Percentiles rank a stretch among this genome's conserved stretches.
Evolutionary conservation across 1,284 basidiomycete species (phyloP).

Genomic region (Austroboletus rostrupii): DNA sequence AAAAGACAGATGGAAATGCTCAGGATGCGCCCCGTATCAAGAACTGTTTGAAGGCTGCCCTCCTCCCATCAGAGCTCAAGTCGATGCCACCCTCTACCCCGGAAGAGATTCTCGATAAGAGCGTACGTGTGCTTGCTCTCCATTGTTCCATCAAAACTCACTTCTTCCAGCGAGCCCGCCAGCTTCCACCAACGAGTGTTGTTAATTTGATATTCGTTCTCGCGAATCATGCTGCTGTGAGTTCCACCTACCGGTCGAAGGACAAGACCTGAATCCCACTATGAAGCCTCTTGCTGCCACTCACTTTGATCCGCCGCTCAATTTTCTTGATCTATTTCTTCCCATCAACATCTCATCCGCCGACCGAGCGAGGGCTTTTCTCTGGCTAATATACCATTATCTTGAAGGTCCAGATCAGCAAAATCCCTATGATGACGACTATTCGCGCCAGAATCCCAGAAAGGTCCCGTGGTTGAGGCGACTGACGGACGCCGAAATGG

Average conservation of each 20-base stretch:
- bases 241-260: slow-evolving; percentile 21
- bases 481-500: slow-evolving; percentile 47
- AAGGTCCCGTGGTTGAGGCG: slow-evolving; percentile 54
- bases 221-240: slow-evolving; percentile 62
- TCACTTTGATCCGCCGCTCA: slow-evolving; percentile 72
- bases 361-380: slow-evolving; percentile 71
- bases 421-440: slow-evolving; percentile 67
- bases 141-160: neutral
- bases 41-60: slow-evolving; percentile 70
- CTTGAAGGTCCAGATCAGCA: slow-evolving; percentile 53
- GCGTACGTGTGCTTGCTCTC: slow-evolving; percentile 38
- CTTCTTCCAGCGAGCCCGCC: slow-evolving; percentile 45
- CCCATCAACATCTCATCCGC: slow-evolving; percentile 66
- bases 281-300: slow-evolving; percentile 59
- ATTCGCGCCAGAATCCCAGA: slow-evolving; percentile 44
- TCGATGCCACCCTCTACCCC: slow-evolving; percentile 65
- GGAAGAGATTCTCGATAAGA: slow-evolving; percentile 61
- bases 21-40: slow-evolving; percentile 74
- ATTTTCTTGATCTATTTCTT: slow-evolving; percentile 80
- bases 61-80: slow-evolving; percentile 70
- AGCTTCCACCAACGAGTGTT: slow-evolving; percentile 72
- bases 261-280: neutral
- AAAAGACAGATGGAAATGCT: slow-evolving; percentile 61
- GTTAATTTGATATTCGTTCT: slow-evolving; percentile 66
- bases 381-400: slow-evolving; percentile 78